Percentiles rank a stretch among this genome's conserved stretches.
These are phyloP conservation scores for Crucibulum laeve DNA, from an alignment of 768 basidiomycete species.

Conservation along the genomic window DNA sequence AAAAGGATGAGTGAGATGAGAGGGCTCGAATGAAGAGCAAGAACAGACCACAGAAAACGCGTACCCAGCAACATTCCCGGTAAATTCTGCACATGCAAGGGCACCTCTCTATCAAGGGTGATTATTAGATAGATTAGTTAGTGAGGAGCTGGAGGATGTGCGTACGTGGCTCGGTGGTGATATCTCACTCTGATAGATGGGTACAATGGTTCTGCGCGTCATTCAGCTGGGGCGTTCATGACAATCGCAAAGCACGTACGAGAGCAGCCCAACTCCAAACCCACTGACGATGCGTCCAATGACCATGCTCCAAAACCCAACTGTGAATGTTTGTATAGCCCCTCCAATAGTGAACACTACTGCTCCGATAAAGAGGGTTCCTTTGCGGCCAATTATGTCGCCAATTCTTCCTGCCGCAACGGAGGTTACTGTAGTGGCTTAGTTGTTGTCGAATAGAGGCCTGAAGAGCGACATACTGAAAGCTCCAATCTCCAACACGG, in stretches of 20 bases:
- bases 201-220: slow-evolving; percentile 67
- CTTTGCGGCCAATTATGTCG: slow-evolving; percentile 70
- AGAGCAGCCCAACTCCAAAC: slow-evolving; percentile 75
- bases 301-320: slow-evolving; percentile 67
- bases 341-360: slow-evolving; percentile 75
- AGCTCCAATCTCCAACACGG: slow-evolving; percentile 86
- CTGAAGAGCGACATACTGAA: slow-evolving; percentile 47
- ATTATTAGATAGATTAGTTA: slow-evolving; percentile 2
- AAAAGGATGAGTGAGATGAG: background rate
- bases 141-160: background rate
- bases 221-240: background rate
- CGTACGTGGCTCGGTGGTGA: slow-evolving; percentile 80
- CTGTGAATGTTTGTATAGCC: slow-evolving; percentile 67
- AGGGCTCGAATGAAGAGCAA: background rate
- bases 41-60: slow-evolving; percentile 72
- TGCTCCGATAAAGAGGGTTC: slow-evolving; percentile 72
- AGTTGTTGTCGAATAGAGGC: background rate
- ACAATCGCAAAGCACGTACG: slow-evolving; percentile 38
- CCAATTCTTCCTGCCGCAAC: slow-evolving; percentile 75
- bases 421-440: slow-evolving; percentile 55
- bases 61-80: slow-evolving; percentile 83
- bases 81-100: slow-evolving; percentile 89
- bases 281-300: slow-evolving; percentile 70
- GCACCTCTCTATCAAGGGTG: slow-evolving; percentile 58
- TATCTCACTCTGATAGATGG: slow-evolving; percentile 89